Conservation (phyloP, 768 basidiomycete species). For the Amanita thiersii region DNA sequence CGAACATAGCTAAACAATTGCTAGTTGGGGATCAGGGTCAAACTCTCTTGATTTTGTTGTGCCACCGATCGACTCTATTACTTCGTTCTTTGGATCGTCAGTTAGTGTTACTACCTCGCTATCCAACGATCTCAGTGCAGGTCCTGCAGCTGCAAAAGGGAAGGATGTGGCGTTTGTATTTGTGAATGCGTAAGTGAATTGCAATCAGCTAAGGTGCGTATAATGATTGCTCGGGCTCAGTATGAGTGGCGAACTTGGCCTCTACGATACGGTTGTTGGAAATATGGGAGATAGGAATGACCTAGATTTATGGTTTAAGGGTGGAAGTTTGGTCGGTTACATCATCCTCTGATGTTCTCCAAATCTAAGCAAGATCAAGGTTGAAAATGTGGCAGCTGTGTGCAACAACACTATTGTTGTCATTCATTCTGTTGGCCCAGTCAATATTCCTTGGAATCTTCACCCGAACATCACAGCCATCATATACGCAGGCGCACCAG, state of each 20-base stretch:
- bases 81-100: slow-evolving; percentile 26
- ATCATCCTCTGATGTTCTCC: slow-evolving; percentile 8
- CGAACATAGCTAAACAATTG: neutral
- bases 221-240: slow-evolving; percentile 15
- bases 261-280: slow-evolving; percentile 54
- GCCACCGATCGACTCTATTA: slow-evolving; percentile 40
- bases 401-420: slow-evolving; percentile 78
- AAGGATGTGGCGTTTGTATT: slow-evolving; percentile 56
- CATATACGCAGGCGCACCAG: slow-evolving; percentile 46
- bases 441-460: slow-evolving; percentile 65
- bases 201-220: slow-evolving; percentile 10
- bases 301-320: slow-evolving; percentile 49
- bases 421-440: slow-evolving; percentile 69
- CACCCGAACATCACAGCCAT: slow-evolving; percentile 68
- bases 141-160: slow-evolving; percentile 29
- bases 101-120: slow-evolving; percentile 34
- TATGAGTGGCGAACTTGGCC: slow-evolving; percentile 42
- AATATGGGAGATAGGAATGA: slow-evolving; percentile 57
- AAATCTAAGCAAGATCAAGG: slow-evolving; percentile 27
- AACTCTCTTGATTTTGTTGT: slow-evolving; percentile 37
- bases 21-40: slow-evolving; percentile 44
- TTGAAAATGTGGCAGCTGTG: slow-evolving; percentile 50
- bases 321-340: slow-evolving; percentile 34
- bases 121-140: slow-evolving; percentile 33
- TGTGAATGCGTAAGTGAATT: slow-evolving; percentile 39